phyloP scores from a whole-genome alignment of 2,329 filamentous ascomycete genomes.

The Dothistroma septosporum region DNA sequence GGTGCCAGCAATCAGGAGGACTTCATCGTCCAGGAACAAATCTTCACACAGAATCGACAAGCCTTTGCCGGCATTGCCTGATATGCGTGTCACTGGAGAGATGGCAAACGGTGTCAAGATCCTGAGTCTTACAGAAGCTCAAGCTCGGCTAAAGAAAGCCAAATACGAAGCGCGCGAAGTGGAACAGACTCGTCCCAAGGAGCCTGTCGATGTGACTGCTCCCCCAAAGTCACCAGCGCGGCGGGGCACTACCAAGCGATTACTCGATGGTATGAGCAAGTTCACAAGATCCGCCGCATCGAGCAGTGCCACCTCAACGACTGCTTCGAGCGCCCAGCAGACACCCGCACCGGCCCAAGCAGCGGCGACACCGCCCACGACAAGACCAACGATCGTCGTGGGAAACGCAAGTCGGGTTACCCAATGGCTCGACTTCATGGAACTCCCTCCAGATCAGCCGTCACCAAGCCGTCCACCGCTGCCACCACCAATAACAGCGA shows the following conservation, averaged over 20 bases:
- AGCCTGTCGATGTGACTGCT: neutral
- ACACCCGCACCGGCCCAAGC: too few species aligned
- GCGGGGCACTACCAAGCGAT: too few species aligned
- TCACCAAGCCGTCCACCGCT: neutral
- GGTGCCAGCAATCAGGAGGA: neutral
- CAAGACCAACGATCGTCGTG: neutral
- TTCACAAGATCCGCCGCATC: too few species aligned
- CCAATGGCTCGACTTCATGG: neutral
- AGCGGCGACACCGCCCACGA: neutral
- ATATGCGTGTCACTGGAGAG: neutral
- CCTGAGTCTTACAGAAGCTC: neutral
- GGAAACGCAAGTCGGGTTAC: neutral
- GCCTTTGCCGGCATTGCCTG: neutral
- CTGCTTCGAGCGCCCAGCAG: too few species aligned
- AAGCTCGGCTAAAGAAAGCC: neutral
- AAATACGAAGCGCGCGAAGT: neutral
- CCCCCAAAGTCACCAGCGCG: neutral
- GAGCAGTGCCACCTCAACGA: too few species aligned
- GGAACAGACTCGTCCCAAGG: neutral
- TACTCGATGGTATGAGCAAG: too few species aligned
- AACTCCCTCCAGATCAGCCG: neutral
- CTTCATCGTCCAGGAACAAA: neutral
- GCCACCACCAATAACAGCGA: neutral
- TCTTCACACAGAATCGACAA: neutral
- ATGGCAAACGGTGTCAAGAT: neutral